These are phyloP conservation scores for Xylaria bambusicola DNA, from an alignment of 495 filamentous ascomycete species.

Conservation along the genomic window DNA sequence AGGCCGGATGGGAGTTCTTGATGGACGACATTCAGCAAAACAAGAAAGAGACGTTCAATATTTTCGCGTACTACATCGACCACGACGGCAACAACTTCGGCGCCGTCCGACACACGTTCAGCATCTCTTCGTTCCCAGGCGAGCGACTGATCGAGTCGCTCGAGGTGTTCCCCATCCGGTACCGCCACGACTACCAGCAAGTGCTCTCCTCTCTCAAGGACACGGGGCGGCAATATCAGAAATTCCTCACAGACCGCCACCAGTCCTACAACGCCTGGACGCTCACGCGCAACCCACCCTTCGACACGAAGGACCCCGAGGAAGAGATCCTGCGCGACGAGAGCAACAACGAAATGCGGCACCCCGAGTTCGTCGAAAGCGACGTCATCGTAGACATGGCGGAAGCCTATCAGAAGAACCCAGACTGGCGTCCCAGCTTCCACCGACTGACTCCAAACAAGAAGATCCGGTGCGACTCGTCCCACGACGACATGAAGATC, in stretches of 20 bases:
- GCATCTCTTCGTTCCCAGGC: conserved; percentile 53
- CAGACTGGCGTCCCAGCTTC: conserved; percentile 33
- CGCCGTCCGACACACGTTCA: conserved; percentile 40
- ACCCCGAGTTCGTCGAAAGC: conserved; percentile 45
- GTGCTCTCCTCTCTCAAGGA: conserved; percentile 41
- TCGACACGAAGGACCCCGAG: conserved; percentile 21
- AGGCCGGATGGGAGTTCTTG: conserved; percentile 29
- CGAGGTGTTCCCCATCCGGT: conserved; percentile 57
- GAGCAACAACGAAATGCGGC: conserved; percentile 25
- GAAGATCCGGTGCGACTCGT: conserved; percentile 21
- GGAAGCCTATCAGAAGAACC: conserved; percentile 42
- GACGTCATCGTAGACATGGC: conserved; percentile 54
- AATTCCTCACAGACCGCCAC: conserved; percentile 50
- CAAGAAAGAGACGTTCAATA: conserved; percentile 28
- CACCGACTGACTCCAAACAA: conserved; percentile 26
- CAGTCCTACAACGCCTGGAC: conserved; percentile 48
- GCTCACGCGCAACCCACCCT: conserved; percentile 31
- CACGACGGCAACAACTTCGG: conserved; percentile 62
- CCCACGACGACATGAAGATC: conserved; percentile 32
- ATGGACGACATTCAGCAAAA: conserved; percentile 25
- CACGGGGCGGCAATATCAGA: conserved; percentile 48
- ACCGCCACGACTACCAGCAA: conserved; percentile 49
- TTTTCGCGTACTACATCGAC: conserved; percentile 55
- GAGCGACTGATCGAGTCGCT: conserved; percentile 57
- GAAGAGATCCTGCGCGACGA: conserved; percentile 29